Evolutionary conservation across 2,329 filamentous ascomycete species (phyloP).

Genomic region (Penicillium rolfsii): DNA sequence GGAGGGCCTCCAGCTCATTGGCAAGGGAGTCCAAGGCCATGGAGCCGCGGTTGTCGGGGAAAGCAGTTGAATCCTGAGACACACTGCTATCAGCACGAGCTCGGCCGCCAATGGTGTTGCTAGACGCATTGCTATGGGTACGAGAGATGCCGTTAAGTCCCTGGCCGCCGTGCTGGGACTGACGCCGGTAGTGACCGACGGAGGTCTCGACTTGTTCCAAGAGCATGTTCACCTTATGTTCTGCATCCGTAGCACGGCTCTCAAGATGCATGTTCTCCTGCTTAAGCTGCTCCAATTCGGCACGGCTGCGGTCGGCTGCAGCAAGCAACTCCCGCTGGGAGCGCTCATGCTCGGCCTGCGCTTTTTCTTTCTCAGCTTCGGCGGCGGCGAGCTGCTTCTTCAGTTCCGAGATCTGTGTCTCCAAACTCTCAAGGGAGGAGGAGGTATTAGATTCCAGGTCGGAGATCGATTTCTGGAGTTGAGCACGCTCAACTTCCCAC

Average conservation of each 20-base stretch:
- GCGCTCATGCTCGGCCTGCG: conserved; percentile 60
- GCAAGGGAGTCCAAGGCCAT: conserved; percentile 87
- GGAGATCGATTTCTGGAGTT: conserved; percentile 70
- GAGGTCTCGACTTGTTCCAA: conserved; percentile 93
- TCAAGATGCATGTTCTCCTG: conserved; percentile 81
- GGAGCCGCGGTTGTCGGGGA: conserved; percentile 61
- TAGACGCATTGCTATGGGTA: conserved; percentile 59
- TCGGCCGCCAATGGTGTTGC: conserved; percentile 48
- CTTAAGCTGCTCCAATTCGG: conserved; percentile 78
- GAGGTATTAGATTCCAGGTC: conserved; percentile 70
- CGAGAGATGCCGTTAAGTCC: conserved; percentile 50
- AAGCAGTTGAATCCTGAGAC: conserved; percentile 46
- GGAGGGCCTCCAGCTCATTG: conserved; percentile 85
- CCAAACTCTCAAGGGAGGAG: conserved; percentile 67
- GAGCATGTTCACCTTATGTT: conserved; percentile 88
- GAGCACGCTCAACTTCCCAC: conserved; percentile 75
- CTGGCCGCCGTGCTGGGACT: conserved; percentile 54
- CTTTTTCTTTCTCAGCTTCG: conserved; percentile 69
- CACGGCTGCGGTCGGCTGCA: conserved; percentile 58
- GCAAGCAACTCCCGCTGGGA: conserved; percentile 60
- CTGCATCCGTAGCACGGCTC: conserved; percentile 81
- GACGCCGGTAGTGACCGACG: conserved; percentile 91
- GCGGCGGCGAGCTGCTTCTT: conserved; percentile 69
- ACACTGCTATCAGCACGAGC: conserved; percentile 47
- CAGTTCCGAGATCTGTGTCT: conserved; percentile 70